Conservation (phyloP, 768 basidiomycete species). For the Cystofilobasidium ferigula region DNA sequence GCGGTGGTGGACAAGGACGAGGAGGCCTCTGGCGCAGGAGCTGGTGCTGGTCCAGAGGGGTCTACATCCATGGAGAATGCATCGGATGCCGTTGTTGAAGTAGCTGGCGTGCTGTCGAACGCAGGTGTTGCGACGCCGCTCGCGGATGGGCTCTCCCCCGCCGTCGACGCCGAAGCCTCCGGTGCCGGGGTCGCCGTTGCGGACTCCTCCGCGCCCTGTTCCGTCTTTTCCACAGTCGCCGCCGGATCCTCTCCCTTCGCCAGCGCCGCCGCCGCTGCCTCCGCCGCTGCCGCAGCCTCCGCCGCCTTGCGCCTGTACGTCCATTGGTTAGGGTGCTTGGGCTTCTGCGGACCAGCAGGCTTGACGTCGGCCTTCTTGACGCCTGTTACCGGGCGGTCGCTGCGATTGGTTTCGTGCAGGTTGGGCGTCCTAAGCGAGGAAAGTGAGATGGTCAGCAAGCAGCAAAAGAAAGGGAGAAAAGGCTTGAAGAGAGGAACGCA, state of each 20-base stretch:
- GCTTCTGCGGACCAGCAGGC: neutral
- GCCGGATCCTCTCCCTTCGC: neutral
- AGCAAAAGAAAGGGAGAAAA: neutral
- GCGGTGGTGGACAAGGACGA: no score
- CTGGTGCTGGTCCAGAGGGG: no score
- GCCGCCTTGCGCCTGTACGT: neutral
- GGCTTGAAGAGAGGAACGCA: constrained; percentile 3
- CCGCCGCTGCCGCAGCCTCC: neutral
- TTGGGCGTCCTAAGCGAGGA: constrained; percentile 10
- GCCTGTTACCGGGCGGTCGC: constrained; percentile 13
- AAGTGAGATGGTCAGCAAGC: neutral
- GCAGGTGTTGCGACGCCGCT: no score
- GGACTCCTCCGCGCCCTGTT: no score
- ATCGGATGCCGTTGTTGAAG: no score
- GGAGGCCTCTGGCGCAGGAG: no score
- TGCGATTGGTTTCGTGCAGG: constrained; percentile 11
- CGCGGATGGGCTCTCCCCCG: no score
- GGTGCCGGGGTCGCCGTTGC: no score
- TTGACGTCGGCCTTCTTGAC: constrained; percentile 8
- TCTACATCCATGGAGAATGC: no score
- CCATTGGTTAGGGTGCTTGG: constrained; percentile 4
- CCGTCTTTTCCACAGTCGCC: neutral
- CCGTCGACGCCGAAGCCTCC: no score
- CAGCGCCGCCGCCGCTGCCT: neutral
- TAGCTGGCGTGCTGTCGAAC: no score